Evolutionary conservation across 768 basidiomycete genomes (phyloP), one percentile per base, ranked within the genome.

Genomic region (Suillus ampliporus): DNA sequence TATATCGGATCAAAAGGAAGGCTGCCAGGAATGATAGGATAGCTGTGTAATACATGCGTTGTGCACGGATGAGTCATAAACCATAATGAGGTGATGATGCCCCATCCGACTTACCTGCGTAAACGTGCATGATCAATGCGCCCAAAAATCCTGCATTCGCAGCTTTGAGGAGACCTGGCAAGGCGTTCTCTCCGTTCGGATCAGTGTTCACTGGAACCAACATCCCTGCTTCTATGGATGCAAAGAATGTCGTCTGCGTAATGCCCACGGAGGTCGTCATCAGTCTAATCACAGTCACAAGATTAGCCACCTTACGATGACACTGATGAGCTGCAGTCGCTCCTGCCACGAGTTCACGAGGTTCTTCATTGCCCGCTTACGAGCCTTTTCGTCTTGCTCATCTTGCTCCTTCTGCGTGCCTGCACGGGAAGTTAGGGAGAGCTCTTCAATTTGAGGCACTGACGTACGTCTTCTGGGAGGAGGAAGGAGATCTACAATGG

Each of bases 311-410:
- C 84, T 68, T 51, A 86, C 86, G 57, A 87, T 85, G 38, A 88
- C 80, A 44, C 79, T 83, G 71, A 88, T 86, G 13, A 88, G 74
- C 72, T 87, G 85, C 47, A 88, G 77, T 46, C 86, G 77, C 62
- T 88, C 86, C 78, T 84, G 82, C 87, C 87, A 88, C 4, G 84
- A 84, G 66, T 82, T 80, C n/a, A 85, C 78, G 3, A 87, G 77
- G 46, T 84, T 82, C 54, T 72, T 79, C 76, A 82, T 76, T 3
- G 82, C 84, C 56, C 79, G 77, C 65, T 74, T 76, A 43, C 78
- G 74, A 14, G 78, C 79, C 61, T 78, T 71, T 9, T 82, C 82
- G 61, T 88, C 87, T 28, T 69, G 73, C 9, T 76, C 66, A 64
- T 87, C 76, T 65, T 87, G 85, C 1, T 85, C 80, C 56, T 78